These are phyloP conservation scores for Vitellaria paradoxa DNA, from an alignment of 179 eudicot species.

Conservation along the genomic window DNA sequence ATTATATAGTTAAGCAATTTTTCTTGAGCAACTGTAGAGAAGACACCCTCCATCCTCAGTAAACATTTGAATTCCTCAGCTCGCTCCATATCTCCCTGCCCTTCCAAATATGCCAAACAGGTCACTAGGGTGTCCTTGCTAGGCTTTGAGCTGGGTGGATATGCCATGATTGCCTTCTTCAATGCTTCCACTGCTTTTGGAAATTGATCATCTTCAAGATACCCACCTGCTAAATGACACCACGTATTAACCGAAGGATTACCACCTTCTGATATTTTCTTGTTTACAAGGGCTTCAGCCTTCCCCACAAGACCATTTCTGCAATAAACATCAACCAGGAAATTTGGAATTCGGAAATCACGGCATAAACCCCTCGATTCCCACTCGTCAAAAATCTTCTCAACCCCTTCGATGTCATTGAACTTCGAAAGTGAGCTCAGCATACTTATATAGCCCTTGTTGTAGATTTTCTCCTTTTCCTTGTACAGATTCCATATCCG, in stretches of 20 bases:
- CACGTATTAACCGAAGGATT: constrained; percentile 34
- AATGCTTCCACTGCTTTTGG: constrained; percentile 37
- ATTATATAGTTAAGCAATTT: constrained; percentile 13
- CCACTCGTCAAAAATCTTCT: constrained; percentile 49
- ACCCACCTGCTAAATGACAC: constrained; percentile 39
- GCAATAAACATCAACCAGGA: constrained; percentile 38
- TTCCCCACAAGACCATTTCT: constrained; percentile 33
- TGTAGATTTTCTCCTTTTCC: constrained; percentile 23
- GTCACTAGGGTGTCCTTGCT: constrained; percentile 25
- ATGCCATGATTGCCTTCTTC: constrained; percentile 33
- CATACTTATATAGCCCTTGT: constrained; percentile 40
- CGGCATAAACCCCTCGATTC: constrained; percentile 15
- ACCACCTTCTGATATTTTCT: constrained; percentile 27
- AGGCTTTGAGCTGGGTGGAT: constrained; percentile 18
- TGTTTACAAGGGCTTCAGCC: constrained; percentile 40
- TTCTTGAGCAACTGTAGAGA: constrained; percentile 15
- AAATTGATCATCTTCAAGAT: constrained; percentile 31
- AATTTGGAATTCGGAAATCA: constrained; percentile 37
- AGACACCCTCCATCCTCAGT: constrained; percentile 15
- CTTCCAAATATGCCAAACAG: constrained; percentile 43
- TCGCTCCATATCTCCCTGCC: constrained; percentile 30
- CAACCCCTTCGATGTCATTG: constrained; percentile 49
- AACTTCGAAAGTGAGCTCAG: constrained; percentile 34
- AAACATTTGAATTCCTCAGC: constrained; percentile 24
- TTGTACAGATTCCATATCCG: constrained; percentile 38